Evolutionary conservation across 2,329 filamentous ascomycete genomes (phyloP), one percentile per base, ranked within the genome.

Genomic region (Cyphellophora europaea): DNA sequence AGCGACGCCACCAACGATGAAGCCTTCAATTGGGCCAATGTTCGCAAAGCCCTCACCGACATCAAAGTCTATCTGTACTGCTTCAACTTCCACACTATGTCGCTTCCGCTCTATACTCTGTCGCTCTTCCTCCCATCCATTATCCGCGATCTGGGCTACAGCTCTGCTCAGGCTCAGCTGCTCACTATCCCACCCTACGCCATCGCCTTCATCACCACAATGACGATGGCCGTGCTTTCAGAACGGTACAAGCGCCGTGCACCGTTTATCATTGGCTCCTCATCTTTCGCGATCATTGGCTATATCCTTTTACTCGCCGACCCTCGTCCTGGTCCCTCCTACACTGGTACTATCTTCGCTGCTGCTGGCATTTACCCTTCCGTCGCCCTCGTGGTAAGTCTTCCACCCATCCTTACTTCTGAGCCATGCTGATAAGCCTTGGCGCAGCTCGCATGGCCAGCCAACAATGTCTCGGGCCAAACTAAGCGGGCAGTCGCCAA

Each of bases 51-150:
- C 0, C 54, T 84, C 27, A 72, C 66, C 11, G 79, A 88, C 47
- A 71, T 73, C 2, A 84, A 79, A 50, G 77, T 77, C 49, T 84
- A 76, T 77, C 64, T 87, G 0, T 87, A 87, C 44, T 77, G 79
- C 0, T 53, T 83, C 0, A 72, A 69, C 0, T 85, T 83, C 47
- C 80, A 86, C 52, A 83, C 79, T 4, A 76, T 85, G 66, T 80
- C 74, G 37, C 55, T 87, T 66, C 76, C 56, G 57, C 16, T 49
- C 13, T 63, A 63, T 38, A 62, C 61, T 0, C 41, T 60, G 15
- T 59, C 56, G 4, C 50, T 57, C 5, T 60, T 61, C 33, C 34
- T 64, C 36, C 62, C 62, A 1, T 59, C 57, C 0, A 65, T 65
- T 27, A 63, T 65, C 51, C 58, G 57, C 29, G 52, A 54, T 11